Conservation (phyloP, 257 asterid species). For the Forsythia viridissima region DNA sequence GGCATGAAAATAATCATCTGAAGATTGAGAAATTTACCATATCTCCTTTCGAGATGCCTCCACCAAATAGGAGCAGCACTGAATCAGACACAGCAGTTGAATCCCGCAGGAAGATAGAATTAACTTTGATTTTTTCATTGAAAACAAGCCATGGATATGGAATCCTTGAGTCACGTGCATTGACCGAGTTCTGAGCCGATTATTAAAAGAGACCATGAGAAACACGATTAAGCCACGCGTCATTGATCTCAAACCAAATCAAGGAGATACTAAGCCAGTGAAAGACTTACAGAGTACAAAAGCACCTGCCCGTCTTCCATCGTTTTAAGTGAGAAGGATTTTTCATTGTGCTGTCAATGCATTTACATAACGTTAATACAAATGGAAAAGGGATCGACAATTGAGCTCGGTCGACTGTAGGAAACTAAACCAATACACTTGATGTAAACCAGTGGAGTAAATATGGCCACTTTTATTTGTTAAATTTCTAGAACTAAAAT, state of each 20-base stretch:
- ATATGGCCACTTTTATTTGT: slow-evolving; percentile 3
- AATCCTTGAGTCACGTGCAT: slow-evolving; percentile 67
- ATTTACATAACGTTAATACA: slow-evolving; percentile 19
- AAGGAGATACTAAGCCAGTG: slow-evolving; percentile 19
- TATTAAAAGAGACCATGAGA: slow-evolving; percentile 19
- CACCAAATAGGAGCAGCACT: slow-evolving; percentile 88
- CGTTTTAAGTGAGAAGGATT: slow-evolving; percentile 83
- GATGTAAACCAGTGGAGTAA: not conserved
- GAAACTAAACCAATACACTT: slow-evolving; percentile 3
- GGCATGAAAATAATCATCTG: slow-evolving; percentile 1
- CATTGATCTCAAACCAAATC: slow-evolving; percentile 8
- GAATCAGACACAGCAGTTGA: slow-evolving; percentile 92
- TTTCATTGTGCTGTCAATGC: slow-evolving; percentile 78
- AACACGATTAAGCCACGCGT: slow-evolving; percentile 12
- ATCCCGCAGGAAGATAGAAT: slow-evolving; percentile 88
- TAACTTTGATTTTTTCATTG: slow-evolving; percentile 89
- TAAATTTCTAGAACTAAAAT: slow-evolving; percentile 9
- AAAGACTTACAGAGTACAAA: slow-evolving; percentile 69
- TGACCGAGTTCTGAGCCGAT: slow-evolving; percentile 70
- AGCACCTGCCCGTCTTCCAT: slow-evolving; percentile 95
- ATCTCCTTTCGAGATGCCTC: slow-evolving; percentile 66
- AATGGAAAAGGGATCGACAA: not conserved
- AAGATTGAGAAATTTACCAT: slow-evolving; percentile 43
- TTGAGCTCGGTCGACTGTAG: not conserved
- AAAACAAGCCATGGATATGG: slow-evolving; percentile 96